These are phyloP conservation scores for Clavulina sp. DNA, from an alignment of 768 basidiomycete genomes.

Conservation along the genomic window DNA sequence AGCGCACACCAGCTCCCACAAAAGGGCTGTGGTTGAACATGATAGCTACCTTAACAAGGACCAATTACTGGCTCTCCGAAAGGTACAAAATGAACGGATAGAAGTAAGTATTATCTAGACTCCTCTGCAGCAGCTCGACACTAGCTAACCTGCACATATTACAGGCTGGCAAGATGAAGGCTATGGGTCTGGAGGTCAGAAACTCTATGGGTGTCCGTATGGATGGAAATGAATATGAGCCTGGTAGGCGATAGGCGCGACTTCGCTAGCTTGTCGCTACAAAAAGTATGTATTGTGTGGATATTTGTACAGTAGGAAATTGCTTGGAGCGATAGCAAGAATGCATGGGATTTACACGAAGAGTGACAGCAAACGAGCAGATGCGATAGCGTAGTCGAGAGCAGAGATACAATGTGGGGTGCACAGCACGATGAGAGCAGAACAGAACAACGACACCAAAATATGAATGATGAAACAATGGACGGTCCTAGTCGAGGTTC, in stretches of 20 bases:
- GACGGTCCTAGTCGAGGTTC: too few relatives aligned
- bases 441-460: too few relatives aligned
- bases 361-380: too few relatives aligned
- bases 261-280: too few relatives aligned
- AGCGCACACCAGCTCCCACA: conserved; percentile 52
- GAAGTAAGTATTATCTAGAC: conserved; percentile 33
- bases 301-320: too few relatives aligned
- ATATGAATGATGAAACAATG: too few relatives aligned
- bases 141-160: background rate
- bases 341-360: too few relatives aligned
- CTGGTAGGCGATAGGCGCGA: background rate
- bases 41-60: conserved; percentile 65
- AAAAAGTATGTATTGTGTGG: too few relatives aligned
- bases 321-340: too few relatives aligned
- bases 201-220: conserved; percentile 74
- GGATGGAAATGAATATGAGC: conserved; percentile 26
- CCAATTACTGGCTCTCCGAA: conserved; percentile 63
- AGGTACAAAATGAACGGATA: conserved; percentile 68
- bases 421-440: too few relatives aligned
- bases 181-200: conserved; percentile 75
- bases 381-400: too few relatives aligned
- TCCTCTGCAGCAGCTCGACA: background rate
- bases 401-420: too few relatives aligned
- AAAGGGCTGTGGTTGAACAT: conserved; percentile 43
- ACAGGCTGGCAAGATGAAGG: conserved; percentile 67